These are phyloP conservation scores for Tetraselmis chui DNA, from an alignment of 139 green algal genomes.

Conservation along the genomic window DNA sequence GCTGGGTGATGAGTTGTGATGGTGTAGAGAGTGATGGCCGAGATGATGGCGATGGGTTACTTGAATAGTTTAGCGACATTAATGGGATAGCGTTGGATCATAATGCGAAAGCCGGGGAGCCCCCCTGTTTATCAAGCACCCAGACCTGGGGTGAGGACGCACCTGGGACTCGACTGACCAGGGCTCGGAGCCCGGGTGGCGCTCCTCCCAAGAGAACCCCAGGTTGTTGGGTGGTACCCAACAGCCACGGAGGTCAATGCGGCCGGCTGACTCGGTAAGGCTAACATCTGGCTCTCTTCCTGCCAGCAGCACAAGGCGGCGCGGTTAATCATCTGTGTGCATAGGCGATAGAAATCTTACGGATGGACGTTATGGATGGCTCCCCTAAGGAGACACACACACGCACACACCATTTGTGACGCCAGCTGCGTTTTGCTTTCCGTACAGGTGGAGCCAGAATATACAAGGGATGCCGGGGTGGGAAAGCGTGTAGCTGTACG, in stretches of 20 bases:
- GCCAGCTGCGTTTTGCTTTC: constrained; percentile 9
- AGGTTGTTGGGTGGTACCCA: constrained; percentile 15
- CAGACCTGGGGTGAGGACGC: no score
- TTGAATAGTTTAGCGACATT: no score
- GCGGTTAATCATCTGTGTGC: no score
- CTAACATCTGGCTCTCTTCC: constrained; percentile 9
- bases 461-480: constrained; percentile 12
- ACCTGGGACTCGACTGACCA: constrained; percentile 13
- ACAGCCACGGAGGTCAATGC: constrained; percentile 1
- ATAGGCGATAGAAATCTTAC: no score
- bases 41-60: no score
- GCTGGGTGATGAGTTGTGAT: no score
- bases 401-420: constrained; percentile 4
- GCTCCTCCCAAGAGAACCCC: constrained; percentile 13
- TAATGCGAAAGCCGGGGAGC: no score
- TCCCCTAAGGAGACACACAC: no score
- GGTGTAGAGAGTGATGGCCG: no score
- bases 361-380: no score
- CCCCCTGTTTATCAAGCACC: no score
- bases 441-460: constrained; percentile 2
- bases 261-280: constrained; percentile 4
- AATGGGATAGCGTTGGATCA: no score
- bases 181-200: not conserved
- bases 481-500: constrained; percentile 20
- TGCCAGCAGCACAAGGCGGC: not conserved